A percentile compares a stretch with the other conserved stretches of the same genome.
phyloP scores from a whole-genome alignment of 163 green algal genomes.

The Scenedesmus sp. region DNA sequence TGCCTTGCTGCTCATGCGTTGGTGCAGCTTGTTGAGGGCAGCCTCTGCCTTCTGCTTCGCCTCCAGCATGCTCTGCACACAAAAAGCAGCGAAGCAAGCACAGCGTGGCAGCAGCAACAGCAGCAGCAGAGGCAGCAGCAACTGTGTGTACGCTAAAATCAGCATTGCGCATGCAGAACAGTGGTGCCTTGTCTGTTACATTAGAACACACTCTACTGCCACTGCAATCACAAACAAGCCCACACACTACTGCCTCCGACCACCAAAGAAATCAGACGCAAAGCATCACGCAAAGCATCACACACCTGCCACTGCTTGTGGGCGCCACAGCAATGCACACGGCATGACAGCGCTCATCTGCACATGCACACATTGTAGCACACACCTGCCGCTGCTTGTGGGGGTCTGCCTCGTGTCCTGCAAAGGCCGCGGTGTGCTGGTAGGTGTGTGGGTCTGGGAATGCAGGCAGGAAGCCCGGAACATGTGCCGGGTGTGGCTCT shows the following conservation, averaged over 20 bases:
- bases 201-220: too few species aligned
- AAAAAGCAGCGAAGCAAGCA: neutral
- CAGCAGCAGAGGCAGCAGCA: neutral
- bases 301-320: conserved; percentile 67
- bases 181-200: too few species aligned
- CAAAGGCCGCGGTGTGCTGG: conserved; percentile 60
- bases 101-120: neutral
- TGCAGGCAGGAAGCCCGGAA: conserved; percentile 84
- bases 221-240: too few species aligned
- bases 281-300: neutral
- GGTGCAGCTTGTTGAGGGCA: conserved; percentile 49
- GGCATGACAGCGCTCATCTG: neutral
- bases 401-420: conserved; percentile 63
- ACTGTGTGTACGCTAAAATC: neutral
- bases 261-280: neutral
- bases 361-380: neutral
- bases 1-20: conserved; percentile 44
- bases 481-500: conserved; percentile 77
- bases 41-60: conserved; percentile 60
- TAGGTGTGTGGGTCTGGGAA: conserved; percentile 91
- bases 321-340: neutral
- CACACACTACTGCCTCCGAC: neutral
- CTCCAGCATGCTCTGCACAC: conserved; percentile 54
- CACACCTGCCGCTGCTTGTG: conserved; percentile 70
- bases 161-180: too few species aligned